Conservation (phyloP, 2,329 filamentous ascomycete species). For the Cercospora sesami region DNA sequence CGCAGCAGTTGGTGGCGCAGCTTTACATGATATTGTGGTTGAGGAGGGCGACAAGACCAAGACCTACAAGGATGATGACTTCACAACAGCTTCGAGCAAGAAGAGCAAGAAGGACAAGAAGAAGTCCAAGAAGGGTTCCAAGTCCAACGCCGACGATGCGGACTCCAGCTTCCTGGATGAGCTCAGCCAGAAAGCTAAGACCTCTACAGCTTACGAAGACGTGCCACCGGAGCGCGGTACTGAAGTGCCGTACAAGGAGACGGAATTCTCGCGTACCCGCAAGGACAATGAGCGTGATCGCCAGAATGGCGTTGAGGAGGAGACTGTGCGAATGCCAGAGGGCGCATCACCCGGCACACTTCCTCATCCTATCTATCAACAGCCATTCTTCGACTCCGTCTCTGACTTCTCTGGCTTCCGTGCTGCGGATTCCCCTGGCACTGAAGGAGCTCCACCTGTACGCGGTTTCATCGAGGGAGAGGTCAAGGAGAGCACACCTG, state of each 20-base stretch:
- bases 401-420: constrained; percentile 41
- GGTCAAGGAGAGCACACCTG: constrained; percentile 58
- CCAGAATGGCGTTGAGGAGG: constrained; percentile 19
- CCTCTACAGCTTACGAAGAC: not conserved
- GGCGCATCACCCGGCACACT: not conserved
- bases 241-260: constrained; percentile 8
- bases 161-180: constrained; percentile 14
- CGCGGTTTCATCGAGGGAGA: constrained; percentile 47
- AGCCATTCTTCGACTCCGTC: constrained; percentile 46
- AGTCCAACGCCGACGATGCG: constrained; percentile 7
- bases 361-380: constrained; percentile 32
- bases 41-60: constrained; percentile 41
- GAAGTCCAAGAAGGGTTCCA: constrained; percentile 33
- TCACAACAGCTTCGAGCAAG: constrained; percentile 26
- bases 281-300: constrained; percentile 14
- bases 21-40: constrained; percentile 43
- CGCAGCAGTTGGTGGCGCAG: constrained; percentile 25
- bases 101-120: constrained; percentile 46
- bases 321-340: constrained; percentile 15
- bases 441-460: constrained; percentile 36
- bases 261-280: constrained; percentile 17
- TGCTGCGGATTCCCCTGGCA: constrained; percentile 35
- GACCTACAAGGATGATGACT: constrained; percentile 30
- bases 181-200: constrained; percentile 7
- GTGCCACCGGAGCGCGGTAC: constrained; percentile 9